Conservation (phyloP, 208 protist genomes). For the Wallacemonas sp. region DNA sequence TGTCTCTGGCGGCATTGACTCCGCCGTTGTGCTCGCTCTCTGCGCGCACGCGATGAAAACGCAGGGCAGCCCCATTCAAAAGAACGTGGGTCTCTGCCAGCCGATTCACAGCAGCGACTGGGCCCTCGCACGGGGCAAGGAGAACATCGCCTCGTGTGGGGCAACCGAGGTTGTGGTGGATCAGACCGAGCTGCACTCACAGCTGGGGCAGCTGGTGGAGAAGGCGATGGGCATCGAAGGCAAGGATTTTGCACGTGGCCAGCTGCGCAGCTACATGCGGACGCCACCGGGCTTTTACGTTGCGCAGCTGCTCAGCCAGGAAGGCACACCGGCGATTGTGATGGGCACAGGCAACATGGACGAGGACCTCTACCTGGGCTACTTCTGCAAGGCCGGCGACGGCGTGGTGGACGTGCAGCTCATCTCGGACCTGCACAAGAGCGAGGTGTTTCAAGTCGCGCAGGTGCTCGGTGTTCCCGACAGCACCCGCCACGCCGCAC, state of each 20-base stretch:
- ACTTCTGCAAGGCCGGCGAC: slow-evolving; percentile 97
- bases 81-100: slow-evolving; percentile 93
- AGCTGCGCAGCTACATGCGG: slow-evolving; percentile 96
- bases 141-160: slow-evolving; percentile 78
- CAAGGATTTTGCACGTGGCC: slow-evolving; percentile 89
- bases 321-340: slow-evolving; percentile 91
- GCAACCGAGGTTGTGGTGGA: slow-evolving; percentile 92
- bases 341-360: slow-evolving; percentile 97
- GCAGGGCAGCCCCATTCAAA: slow-evolving; percentile 75
- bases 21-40: slow-evolving; percentile 91
- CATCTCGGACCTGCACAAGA: slow-evolving; percentile 97
- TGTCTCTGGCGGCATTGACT: slow-evolving; percentile 95
- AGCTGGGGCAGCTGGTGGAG: slow-evolving; percentile 74
- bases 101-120: slow-evolving; percentile 93
- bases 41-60: slow-evolving; percentile 69
- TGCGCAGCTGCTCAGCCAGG: slow-evolving; percentile 88
- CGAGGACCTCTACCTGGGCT: slow-evolving; percentile 96
- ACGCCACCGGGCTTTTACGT: slow-evolving; percentile 94
- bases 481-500: slow-evolving; percentile 81
- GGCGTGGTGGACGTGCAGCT: slow-evolving; percentile 96
- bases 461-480: slow-evolving; percentile 79
- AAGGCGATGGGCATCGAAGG: slow-evolving; percentile 69
- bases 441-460: slow-evolving; percentile 91
- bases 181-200: slow-evolving; percentile 87
- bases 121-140: slow-evolving; percentile 85